phyloP scores from a whole-genome alignment of 164 flowering plant species.

The Chloranthus sessilifolius region DNA sequence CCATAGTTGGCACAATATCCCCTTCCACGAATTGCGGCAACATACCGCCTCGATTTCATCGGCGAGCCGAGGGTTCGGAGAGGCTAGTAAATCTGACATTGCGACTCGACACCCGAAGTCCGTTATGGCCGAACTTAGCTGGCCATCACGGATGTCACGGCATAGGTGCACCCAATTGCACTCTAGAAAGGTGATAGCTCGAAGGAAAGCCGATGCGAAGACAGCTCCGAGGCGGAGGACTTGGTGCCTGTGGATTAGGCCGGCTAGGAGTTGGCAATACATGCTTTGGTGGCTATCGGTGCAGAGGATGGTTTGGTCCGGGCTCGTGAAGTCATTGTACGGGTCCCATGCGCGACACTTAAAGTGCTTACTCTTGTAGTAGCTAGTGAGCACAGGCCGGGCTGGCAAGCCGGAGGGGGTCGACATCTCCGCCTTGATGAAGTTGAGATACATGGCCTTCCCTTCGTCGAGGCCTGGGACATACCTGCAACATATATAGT shows the following conservation, averaged over 20 bases:
- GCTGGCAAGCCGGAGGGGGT: constrained; percentile 69
- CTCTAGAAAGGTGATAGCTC: constrained; percentile 65
- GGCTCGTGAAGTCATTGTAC: constrained; percentile 65
- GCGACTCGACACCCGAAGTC: constrained; percentile 43
- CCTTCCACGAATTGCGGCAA: constrained; percentile 53
- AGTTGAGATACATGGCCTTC: constrained; percentile 72
- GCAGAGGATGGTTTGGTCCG: constrained; percentile 62
- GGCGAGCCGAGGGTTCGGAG: constrained; percentile 50
- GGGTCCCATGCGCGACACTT: constrained; percentile 51
- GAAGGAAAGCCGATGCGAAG: constrained; percentile 78
- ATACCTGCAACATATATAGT: constrained; percentile 48
- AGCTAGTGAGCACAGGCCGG: constrained; percentile 80
- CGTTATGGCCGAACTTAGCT: constrained; percentile 28
- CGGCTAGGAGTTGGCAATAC: constrained; percentile 78
- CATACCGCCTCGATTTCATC: constrained; percentile 55
- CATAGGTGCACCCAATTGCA: constrained; percentile 47
- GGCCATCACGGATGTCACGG: constrained; percentile 51
- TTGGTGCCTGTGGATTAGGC: constrained; percentile 50
- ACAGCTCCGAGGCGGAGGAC: constrained; percentile 83
- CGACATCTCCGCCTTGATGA: constrained; percentile 55
- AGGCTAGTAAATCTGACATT: constrained; percentile 26
- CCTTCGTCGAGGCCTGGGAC: constrained; percentile 70
- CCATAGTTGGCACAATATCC: constrained; percentile 62
- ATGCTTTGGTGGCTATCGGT: constrained; percentile 70
- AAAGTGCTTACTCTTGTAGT: constrained; percentile 81